phyloP scores from a whole-genome alignment of 2,329 filamentous ascomycete genomes.

The Diaporthe eres region DNA sequence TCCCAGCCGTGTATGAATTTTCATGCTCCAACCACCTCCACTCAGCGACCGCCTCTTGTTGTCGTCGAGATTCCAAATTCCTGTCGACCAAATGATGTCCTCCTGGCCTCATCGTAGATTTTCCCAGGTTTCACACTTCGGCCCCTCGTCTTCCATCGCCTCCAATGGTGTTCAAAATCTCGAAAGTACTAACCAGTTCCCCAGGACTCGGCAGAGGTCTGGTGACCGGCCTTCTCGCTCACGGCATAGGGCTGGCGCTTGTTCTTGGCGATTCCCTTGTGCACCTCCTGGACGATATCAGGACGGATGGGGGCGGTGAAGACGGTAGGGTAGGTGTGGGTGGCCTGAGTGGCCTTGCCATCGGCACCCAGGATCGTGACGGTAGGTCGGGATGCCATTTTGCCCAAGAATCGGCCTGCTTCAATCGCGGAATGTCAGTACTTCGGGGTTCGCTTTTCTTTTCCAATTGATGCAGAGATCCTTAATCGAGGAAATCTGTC shows the following conservation, averaged over 20 bases:
- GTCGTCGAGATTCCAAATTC: neutral
- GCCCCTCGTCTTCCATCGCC: neutral
- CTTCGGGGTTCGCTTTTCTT: neutral
- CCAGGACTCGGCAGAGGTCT: slow-evolving; percentile 99
- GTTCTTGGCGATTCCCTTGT: slow-evolving; percentile 99
- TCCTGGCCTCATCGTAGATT: neutral
- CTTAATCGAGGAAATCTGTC: neutral
- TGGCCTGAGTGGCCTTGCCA: slow-evolving; percentile 90
- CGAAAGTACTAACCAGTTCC: slow-evolving; percentile 85
- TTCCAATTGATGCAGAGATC: neutral
- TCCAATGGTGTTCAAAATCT: slow-evolving; percentile 4
- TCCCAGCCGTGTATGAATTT: neutral
- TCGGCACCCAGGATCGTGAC: slow-evolving; percentile 98
- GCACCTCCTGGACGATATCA: slow-evolving; percentile 98
- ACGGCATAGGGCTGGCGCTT: slow-evolving; percentile 99
- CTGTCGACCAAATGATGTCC: slow-evolving; percentile 1
- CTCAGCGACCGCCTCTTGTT: neutral
- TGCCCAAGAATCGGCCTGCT: slow-evolving; percentile 53
- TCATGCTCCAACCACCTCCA: neutral
- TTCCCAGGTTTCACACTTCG: neutral
- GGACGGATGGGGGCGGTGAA: slow-evolving; percentile 98
- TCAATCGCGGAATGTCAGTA: slow-evolving; percentile 38
- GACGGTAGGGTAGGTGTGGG: slow-evolving; percentile 94
- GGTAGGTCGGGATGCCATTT: slow-evolving; percentile 96
- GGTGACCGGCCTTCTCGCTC: slow-evolving; percentile 99